Evolutionary conservation across 2,329 filamentous ascomycete species (phyloP).

Genomic region (Cladosporium sphaerospermum): DNA sequence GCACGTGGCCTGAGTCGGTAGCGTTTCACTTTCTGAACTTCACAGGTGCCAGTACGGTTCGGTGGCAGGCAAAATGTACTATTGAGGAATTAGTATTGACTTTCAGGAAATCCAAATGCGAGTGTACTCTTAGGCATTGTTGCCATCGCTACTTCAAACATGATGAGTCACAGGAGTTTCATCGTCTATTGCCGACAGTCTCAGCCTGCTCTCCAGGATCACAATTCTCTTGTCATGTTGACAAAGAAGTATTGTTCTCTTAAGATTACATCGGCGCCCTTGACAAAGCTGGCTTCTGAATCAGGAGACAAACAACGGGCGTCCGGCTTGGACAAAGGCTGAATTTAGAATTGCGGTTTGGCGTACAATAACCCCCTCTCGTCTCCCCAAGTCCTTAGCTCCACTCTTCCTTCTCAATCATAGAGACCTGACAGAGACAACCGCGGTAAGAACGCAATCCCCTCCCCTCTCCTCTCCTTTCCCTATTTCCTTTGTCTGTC

Average conservation of each 20-base stretch:
- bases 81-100: constrained; percentile 2
- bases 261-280: background rate
- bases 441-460: background rate
- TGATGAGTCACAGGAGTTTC: too few species aligned
- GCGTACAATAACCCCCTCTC: constrained; percentile 1
- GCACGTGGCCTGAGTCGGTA: too few species aligned
- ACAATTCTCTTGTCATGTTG: constrained; percentile 4
- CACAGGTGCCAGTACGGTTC: too few species aligned
- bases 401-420: background rate
- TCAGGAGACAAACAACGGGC: background rate
- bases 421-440: constrained; percentile 6
- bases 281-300: background rate
- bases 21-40: too few species aligned
- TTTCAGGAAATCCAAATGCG: constrained; percentile 1
- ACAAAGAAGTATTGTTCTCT: background rate
- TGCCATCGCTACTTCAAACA: background rate
- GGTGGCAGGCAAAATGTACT: background rate
- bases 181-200: too few species aligned
- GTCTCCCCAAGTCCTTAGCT: background rate
- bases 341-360: constrained; percentile 1
- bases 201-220: too few species aligned
- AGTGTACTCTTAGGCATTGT: background rate
- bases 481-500: constrained; percentile 3
- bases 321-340: background rate
- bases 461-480: background rate